A percentile compares a stretch with the other conserved stretches of the same genome.
These are phyloP conservation scores for Graphilbum fragrans DNA, from an alignment of 2,329 filamentous ascomycete genomes.

Conservation along the genomic window DNA sequence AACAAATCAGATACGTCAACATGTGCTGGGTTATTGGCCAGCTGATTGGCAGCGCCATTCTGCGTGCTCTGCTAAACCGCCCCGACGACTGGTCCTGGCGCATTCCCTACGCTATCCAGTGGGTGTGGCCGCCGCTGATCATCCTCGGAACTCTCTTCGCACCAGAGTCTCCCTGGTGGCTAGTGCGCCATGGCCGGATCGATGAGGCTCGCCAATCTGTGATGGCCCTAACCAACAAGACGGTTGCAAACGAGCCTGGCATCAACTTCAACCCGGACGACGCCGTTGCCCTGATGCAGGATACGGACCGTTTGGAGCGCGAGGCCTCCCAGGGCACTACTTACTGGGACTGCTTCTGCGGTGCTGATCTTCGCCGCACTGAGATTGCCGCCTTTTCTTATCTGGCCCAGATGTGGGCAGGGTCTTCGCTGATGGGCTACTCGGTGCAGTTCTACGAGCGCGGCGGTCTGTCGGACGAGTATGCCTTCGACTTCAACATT, in stretches of 20 bases:
- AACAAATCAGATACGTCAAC: constrained; percentile 21
- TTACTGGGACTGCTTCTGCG: constrained; percentile 39
- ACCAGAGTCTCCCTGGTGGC: constrained; percentile 5
- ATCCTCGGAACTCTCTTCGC: constrained; percentile 4
- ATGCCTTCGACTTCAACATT: constrained; percentile 16
- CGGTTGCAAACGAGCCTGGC: no score
- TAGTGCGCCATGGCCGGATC: no score
- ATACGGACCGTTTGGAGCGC: constrained; percentile 45
- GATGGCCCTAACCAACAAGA: constrained; percentile 22
- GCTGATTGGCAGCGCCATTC: constrained; percentile 6
- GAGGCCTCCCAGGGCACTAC: constrained; percentile 34
- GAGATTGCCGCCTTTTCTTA: constrained; percentile 32
- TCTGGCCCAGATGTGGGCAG: constrained; percentile 26
- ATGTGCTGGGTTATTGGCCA: constrained; percentile 11
- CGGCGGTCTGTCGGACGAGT: constrained; percentile 26
- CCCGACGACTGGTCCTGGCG: constrained; percentile 10
- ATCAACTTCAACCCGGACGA: constrained; percentile 12
- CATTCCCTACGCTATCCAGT: constrained; percentile 6
- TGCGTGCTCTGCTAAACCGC: constrained; percentile 4
- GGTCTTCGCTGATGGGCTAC: constrained; percentile 36
- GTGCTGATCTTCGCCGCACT: constrained; percentile 35
- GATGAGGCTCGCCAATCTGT: constrained; percentile 28
- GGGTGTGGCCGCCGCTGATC: constrained; percentile 5
- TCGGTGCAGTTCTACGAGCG: constrained; percentile 26
- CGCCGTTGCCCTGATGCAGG: constrained; percentile 37